Evolutionary conservation across 345 rosid species (phyloP).

Genomic region (Melaleuca quinquenervia): DNA sequence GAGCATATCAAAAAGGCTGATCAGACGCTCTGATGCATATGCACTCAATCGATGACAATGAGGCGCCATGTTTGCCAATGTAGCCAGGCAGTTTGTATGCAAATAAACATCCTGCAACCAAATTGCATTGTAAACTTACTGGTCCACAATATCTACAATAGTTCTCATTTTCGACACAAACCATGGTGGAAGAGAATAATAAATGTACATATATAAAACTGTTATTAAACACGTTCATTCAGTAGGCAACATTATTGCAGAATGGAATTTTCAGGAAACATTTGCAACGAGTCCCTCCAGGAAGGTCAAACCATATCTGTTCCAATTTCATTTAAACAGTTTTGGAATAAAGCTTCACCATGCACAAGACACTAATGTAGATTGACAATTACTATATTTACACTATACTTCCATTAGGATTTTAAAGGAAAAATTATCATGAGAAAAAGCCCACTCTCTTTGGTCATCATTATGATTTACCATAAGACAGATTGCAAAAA

Average conservation of each 20-base stretch:
- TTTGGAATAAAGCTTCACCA: background rate
- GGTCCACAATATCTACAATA: background rate
- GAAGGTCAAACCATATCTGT: background rate
- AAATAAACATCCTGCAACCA: conserved; percentile 82
- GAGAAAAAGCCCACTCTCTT: background rate
- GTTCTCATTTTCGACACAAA: background rate
- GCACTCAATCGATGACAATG: conserved; percentile 92
- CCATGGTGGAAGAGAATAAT: background rate
- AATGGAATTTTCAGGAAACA: background rate
- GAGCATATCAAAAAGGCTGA: conserved; percentile 96
- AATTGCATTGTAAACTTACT: background rate
- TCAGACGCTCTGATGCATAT: conserved; percentile 93
- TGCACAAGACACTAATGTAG: background rate
- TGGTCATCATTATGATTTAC: background rate
- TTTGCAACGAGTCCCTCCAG: background rate
- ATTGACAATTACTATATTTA: background rate
- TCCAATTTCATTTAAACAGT: background rate
- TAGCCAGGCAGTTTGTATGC: conserved; percentile 94
- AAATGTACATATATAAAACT: background rate
- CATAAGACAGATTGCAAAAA: background rate
- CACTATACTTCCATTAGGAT: background rate
- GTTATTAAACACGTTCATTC: background rate
- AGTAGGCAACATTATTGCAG: background rate
- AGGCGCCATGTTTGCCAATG: conserved; percentile 99
- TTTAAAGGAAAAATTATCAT: background rate